Percentiles rank a stretch among this genome's conserved stretches.
Evolutionary conservation across 768 basidiomycete genomes (phyloP).

Genomic region (Hericium coralloides): DNA sequence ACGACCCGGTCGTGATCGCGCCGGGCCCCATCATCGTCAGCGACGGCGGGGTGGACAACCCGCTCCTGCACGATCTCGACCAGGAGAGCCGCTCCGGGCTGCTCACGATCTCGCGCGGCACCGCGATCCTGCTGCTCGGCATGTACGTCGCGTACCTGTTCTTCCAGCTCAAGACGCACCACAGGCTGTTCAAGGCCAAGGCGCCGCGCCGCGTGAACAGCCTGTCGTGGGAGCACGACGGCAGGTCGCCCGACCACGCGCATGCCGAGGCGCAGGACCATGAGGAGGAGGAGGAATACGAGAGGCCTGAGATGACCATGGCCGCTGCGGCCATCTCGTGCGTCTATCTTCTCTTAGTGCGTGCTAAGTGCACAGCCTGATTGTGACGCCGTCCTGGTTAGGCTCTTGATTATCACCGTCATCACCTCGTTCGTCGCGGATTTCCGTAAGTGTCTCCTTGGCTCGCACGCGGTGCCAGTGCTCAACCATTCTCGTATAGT

Average conservation of each 20-base stretch:
- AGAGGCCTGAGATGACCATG: conserved; percentile 54
- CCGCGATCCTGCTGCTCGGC: conserved; percentile 61
- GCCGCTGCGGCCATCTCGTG: conserved; percentile 52
- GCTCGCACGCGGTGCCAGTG: not conserved
- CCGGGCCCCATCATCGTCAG: not conserved
- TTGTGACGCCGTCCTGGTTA: conserved; percentile 17
- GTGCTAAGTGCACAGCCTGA: not conserved
- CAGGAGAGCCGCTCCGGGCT: conserved; percentile 36
- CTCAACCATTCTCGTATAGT: conserved; percentile 32
- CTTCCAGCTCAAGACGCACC: conserved; percentile 51
- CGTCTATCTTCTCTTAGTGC: conserved; percentile 4
- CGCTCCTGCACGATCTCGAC: conserved; percentile 16
- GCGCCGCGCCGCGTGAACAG: not conserved
- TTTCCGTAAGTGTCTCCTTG: conserved; percentile 44
- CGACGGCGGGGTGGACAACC: conserved; percentile 2
- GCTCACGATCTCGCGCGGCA: conserved; percentile 71
- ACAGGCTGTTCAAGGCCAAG: conserved; percentile 42
- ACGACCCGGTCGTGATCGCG: not conserved
- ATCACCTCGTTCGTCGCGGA: conserved; percentile 87
- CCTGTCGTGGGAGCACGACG: not conserved
- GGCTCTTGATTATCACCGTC: conserved; percentile 67
- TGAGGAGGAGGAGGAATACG: conserved; percentile 26
- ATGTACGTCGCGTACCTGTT: conserved; percentile 48
- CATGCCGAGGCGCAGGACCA: not conserved
- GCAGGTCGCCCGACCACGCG: not conserved